Evolutionary conservation across 2,329 filamentous ascomycete species (phyloP), one percentile per base, ranked within the genome.

Genomic region (Colletotrichum sp.): DNA sequence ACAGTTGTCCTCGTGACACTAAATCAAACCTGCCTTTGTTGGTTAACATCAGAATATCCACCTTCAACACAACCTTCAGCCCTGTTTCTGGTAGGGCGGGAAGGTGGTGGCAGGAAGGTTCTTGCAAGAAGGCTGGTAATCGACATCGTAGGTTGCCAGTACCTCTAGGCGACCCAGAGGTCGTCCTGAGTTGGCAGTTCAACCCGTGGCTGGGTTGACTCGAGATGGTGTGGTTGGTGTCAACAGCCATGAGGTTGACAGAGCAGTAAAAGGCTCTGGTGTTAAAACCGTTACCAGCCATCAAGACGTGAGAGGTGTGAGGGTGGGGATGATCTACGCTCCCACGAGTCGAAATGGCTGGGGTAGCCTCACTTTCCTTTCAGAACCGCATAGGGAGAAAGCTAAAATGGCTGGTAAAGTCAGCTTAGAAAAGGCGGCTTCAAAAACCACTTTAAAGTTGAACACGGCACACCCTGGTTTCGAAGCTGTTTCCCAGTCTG

Each of bases 151-250:
- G 24, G 26, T 49, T 65, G 8, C 32, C 13, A 10, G 39, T 34
- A 69, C 44, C 55, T 18, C 44, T 26, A 65, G 24, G 30, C 26
- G 10, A 49, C 15, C 28, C 7, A 62, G 7, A 24, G 10, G 34
- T 36, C 55, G 32, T 24, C 6, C 21, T 60, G 34, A 65, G 16
- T 64, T 68, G 44, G 57, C 49, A 69, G 26, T 34, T 59, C 55
- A 28, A 36, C 16, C 26, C 57, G 32, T 65, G 64, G 39, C 63
- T 64, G 18, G 24, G 32, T 52, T 36, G 70, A 76, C 44, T 64
- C 64, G 59, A 59, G 36, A 59, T 65, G 28, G 44, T 52, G 73
- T 73, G 74, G 70, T 55, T 74, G 71, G 57, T 65, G 34, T 26
- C 13, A 26, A 34, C 34, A 13, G 9, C 44, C 21, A 52, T 63